Conservation (phyloP, 371 early-diverging fungal genomes). For the Apophysomyces trapeziformis region DNA sequence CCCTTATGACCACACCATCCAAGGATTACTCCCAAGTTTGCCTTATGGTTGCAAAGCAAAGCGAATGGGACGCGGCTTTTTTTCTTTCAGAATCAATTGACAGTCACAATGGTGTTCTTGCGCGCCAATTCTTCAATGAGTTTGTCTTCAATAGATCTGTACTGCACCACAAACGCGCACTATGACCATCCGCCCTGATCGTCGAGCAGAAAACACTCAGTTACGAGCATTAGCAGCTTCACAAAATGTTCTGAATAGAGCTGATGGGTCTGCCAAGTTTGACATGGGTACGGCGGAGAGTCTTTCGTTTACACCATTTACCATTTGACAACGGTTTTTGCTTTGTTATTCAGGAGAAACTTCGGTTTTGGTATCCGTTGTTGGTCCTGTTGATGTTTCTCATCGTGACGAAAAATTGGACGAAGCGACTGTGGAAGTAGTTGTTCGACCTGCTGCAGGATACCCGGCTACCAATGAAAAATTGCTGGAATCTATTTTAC, state of each 20-base stretch:
- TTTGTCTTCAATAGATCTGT: too few species aligned
- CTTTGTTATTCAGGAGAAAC: constrained; percentile 59
- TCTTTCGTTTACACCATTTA: neutral
- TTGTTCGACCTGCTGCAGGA: constrained; percentile 76
- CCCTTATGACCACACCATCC: too few species aligned
- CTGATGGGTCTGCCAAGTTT: constrained; percentile 87
- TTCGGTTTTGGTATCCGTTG: constrained; percentile 79
- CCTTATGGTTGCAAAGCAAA: too few species aligned
- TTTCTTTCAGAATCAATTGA: too few species aligned
- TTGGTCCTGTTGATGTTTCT: constrained; percentile 88
- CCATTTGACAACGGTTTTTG: neutral
- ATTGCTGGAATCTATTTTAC: constrained; percentile 69
- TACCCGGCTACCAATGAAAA: constrained; percentile 71
- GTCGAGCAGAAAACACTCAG: constrained; percentile 45
- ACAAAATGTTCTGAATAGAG: constrained; percentile 68
- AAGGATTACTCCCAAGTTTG: too few species aligned
- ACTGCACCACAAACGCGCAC: neutral
- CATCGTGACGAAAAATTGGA: constrained; percentile 88
- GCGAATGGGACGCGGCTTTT: too few species aligned
- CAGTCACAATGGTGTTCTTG: too few species aligned
- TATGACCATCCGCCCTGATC: constrained; percentile 44
- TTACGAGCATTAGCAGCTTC: constrained; percentile 64
- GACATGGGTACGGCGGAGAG: constrained; percentile 57
- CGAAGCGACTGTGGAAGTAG: constrained; percentile 82
- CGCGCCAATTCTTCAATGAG: too few species aligned